Evolutionary conservation across 108 stramenopile genomes (phyloP).

Genomic region (Epithemia pelagica): DNA sequence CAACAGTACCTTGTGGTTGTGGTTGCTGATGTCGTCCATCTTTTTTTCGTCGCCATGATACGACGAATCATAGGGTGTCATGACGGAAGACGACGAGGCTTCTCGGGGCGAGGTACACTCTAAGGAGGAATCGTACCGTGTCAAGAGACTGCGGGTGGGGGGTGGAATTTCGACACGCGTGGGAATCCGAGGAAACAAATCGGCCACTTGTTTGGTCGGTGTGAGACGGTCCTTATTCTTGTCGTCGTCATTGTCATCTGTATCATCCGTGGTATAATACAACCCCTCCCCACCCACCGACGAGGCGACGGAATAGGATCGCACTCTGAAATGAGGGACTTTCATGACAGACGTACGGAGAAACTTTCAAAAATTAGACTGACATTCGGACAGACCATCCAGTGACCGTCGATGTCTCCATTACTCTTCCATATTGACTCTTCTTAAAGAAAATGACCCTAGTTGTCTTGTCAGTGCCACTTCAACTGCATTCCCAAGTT

Average conservation of each 20-base stretch:
- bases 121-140: not conserved
- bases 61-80: not conserved
- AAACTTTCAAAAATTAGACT: no score
- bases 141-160: not conserved
- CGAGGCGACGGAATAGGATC: constrained; percentile 2
- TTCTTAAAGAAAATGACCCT: no score
- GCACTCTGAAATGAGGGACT: not conserved
- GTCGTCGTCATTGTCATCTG: not conserved
- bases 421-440: no score
- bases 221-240: not conserved
- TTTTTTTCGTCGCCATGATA: no score
- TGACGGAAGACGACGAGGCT: not conserved
- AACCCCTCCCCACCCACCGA: not conserved
- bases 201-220: not conserved
- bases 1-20: no score
- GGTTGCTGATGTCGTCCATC: no score
- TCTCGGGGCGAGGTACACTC: not conserved
- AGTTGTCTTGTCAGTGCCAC: no score
- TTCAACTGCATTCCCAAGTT: no score
- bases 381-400: no score
- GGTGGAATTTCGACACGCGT: constrained; percentile 1
- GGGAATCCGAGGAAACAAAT: not conserved
- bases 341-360: no score
- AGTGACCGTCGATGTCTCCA: no score
- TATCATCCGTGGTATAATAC: not conserved